Evolutionary conservation across 495 filamentous ascomycete genomes (phyloP).

Genomic region (Aspergillus conjunctus): DNA sequence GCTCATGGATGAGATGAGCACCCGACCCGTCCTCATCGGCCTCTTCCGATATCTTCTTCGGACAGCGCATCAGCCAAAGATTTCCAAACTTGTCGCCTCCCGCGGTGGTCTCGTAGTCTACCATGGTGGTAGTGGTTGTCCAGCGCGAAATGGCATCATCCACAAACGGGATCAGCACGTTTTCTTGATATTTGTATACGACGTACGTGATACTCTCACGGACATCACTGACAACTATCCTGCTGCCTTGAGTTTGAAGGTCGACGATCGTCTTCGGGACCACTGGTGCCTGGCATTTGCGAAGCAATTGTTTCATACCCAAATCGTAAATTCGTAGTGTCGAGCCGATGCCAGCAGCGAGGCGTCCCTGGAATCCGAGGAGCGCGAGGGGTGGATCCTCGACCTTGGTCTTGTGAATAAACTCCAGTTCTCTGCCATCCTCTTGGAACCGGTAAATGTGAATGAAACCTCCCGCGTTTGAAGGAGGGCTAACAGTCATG

Average conservation of each 20-base stretch:
- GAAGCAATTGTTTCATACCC: constrained; percentile 84
- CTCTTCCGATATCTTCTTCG: constrained; percentile 81
- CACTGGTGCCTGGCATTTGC: constrained; percentile 83
- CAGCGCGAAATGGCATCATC: constrained; percentile 88
- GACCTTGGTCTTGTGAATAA: constrained; percentile 93
- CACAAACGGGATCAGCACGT: constrained; percentile 85
- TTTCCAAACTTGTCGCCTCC: constrained; percentile 99
- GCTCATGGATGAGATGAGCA: constrained; percentile 83
- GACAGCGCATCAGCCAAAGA: constrained; percentile 87
- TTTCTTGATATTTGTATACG: constrained; percentile 90
- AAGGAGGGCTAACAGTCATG: constrained; percentile 73
- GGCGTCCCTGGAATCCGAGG: constrained; percentile 85
- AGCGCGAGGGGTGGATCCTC: constrained; percentile 88
- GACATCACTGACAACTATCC: constrained; percentile 89
- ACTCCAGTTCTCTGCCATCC: constrained; percentile 82
- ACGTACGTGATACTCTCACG: constrained; percentile 88
- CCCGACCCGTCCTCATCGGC: constrained; percentile 91
- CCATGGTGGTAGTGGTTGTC: constrained; percentile 86
- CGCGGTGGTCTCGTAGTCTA: constrained; percentile 95
- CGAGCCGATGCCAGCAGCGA: constrained; percentile 81
- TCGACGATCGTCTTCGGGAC: constrained; percentile 81
- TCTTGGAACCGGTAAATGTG: constrained; percentile 92
- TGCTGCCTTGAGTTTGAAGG: constrained; percentile 86
- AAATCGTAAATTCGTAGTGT: constrained; percentile 87
- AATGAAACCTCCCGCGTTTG: constrained; percentile 76